Conservation (phyloP, 2,329 filamentous ascomycete species). For the Nigrograna mackinnonii region DNA sequence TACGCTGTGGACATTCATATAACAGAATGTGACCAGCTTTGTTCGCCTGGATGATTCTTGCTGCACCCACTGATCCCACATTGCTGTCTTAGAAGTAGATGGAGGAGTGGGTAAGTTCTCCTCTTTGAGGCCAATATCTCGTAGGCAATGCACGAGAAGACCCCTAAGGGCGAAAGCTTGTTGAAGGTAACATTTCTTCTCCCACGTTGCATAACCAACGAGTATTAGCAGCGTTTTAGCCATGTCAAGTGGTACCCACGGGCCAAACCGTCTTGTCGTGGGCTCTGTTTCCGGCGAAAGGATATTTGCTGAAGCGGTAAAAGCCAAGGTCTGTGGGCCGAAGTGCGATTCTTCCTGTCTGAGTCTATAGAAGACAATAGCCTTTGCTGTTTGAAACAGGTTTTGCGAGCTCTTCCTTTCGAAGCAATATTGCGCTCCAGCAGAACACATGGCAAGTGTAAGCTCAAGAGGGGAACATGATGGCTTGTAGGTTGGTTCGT, state of each 20-base stretch:
- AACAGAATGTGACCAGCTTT: constrained; percentile 34
- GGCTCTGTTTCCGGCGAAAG: constrained; percentile 9
- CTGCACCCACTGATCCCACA: constrained; percentile 34
- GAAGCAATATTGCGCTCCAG: constrained; percentile 38
- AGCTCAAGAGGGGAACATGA: constrained; percentile 33
- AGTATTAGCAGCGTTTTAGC: constrained; percentile 32
- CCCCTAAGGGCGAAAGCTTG: constrained; percentile 32
- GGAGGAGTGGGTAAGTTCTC: constrained; percentile 8
- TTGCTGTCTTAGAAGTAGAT: constrained; percentile 21
- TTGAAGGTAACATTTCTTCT: constrained; percentile 29
- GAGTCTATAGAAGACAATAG: constrained; percentile 29
- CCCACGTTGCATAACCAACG: constrained; percentile 36
- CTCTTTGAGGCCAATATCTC: constrained; percentile 30
- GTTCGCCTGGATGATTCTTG: constrained; percentile 31
- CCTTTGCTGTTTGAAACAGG: constrained; percentile 31
- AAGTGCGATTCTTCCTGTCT: constrained; percentile 27
- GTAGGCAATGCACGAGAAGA: constrained; percentile 28
- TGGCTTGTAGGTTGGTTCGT: constrained; percentile 34
- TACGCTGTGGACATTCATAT: constrained; percentile 36
- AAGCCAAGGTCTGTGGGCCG: constrained; percentile 24
- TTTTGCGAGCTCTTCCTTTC: constrained; percentile 30
- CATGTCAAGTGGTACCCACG: constrained; percentile 29
- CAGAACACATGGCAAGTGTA: constrained; percentile 34
- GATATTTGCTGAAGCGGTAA: constrained; percentile 17
- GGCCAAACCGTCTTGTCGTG: constrained; percentile 16